Percentiles rank a stretch among this genome's conserved stretches.
These are phyloP conservation scores for Penstemon newberryi DNA, from an alignment of 257 asterid genomes.

Conservation along the genomic window DNA sequence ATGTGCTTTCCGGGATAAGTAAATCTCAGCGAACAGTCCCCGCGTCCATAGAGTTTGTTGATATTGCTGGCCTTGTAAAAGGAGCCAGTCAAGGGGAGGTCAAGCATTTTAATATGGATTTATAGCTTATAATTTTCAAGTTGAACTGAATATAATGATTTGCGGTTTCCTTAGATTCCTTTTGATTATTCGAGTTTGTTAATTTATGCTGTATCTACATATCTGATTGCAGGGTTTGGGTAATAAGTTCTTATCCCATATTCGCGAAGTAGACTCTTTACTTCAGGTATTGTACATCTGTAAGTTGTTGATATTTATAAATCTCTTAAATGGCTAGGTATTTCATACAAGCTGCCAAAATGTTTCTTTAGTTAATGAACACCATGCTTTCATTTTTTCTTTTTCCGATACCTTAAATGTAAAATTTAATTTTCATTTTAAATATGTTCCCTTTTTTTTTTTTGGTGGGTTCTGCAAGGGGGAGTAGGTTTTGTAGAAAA, in stretches of 20 bases:
- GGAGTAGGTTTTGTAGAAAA: not conserved
- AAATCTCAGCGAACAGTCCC: constrained; percentile 83
- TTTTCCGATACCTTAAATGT: constrained; percentile 1
- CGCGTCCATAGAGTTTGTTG: constrained; percentile 94
- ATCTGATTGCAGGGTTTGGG: constrained; percentile 82
- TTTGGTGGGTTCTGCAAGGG: not conserved
- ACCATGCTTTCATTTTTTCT: not conserved
- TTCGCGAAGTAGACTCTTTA: constrained; percentile 96
- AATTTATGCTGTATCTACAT: constrained; percentile 23
- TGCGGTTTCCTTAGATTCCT: constrained; percentile 15
- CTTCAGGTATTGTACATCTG: constrained; percentile 65
- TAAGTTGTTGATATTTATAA: constrained; percentile 3
- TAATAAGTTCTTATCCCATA: constrained; percentile 91
- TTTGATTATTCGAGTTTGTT: constrained; percentile 4
- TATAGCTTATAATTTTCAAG: constrained; percentile 20
- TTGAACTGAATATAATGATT: constrained; percentile 21
- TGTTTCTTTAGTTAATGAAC: not conserved
- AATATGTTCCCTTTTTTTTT: not conserved
- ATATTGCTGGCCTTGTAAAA: constrained; percentile 97
- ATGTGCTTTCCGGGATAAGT: constrained; percentile 81
- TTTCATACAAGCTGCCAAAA: constrained; percentile 3
- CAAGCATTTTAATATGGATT: constrained; percentile 24
- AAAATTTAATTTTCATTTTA: not conserved
- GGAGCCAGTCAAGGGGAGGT: constrained; percentile 99
- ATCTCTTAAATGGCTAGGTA: constrained; percentile 1